phyloP scores from a whole-genome alignment of 768 basidiomycete species.

The Rossbeevera mucosa region DNA sequence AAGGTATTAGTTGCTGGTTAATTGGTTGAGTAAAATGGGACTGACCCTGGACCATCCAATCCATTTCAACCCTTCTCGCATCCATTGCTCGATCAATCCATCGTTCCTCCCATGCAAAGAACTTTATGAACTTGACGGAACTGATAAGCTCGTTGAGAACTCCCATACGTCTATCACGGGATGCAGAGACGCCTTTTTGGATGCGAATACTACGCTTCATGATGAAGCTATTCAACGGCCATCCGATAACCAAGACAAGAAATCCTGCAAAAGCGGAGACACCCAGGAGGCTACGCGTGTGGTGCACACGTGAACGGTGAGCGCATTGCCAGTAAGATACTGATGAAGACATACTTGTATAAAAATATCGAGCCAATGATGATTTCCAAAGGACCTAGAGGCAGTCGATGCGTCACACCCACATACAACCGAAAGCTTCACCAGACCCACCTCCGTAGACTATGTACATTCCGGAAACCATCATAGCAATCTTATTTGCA shows the following conservation, averaged over 20 bases:
- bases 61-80: constrained; percentile 64
- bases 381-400: constrained; percentile 69
- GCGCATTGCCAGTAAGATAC: background rate
- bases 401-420: background rate
- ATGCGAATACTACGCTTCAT: constrained; percentile 37
- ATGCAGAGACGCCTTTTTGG: constrained; percentile 28
- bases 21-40: background rate
- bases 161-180: constrained; percentile 41
- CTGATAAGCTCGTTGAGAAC: constrained; percentile 43
- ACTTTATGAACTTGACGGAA: constrained; percentile 40
- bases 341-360: constrained; percentile 51
- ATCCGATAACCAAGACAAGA: constrained; percentile 35
- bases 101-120: constrained; percentile 40
- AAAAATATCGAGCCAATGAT: constrained; percentile 68
- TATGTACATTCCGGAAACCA: constrained; percentile 54
- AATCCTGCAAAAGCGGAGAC: constrained; percentile 45
- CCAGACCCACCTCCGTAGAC: constrained; percentile 54
- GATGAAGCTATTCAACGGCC: constrained; percentile 39
- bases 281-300: constrained; percentile 51
- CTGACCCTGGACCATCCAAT: constrained; percentile 70
- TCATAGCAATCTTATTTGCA: constrained; percentile 57
- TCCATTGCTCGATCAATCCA: constrained; percentile 40
- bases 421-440: background rate
- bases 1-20: constrained; percentile 1
- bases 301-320: constrained; percentile 31